These are phyloP conservation scores for Clitopilus hobsonii DNA, from an alignment of 768 basidiomycete species.

Conservation along the genomic window DNA sequence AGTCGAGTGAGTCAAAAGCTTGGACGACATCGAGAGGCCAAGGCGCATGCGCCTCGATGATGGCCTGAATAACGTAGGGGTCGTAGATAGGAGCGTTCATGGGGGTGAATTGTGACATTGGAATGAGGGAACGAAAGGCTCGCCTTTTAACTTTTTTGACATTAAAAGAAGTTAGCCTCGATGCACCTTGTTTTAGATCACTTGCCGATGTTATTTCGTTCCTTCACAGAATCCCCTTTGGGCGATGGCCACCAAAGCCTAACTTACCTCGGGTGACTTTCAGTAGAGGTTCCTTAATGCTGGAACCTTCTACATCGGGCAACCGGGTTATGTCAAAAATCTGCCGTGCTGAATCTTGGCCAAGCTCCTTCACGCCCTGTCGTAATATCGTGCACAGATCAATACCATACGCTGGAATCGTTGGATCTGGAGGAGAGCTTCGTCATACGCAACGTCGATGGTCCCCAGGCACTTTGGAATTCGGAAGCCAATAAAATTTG, in stretches of 20 bases:
- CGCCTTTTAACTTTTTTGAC: constrained; percentile 1
- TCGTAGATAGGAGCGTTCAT: background rate
- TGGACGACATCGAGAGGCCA: background rate
- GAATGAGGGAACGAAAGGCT: background rate
- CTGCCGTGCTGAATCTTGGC: background rate
- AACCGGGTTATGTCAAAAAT: background rate
- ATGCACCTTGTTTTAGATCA: constrained; percentile 4
- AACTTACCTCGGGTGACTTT: background rate
- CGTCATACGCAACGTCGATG: background rate
- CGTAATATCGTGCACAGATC: background rate
- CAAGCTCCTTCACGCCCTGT: background rate
- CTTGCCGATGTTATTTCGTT: background rate
- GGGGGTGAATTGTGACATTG: background rate
- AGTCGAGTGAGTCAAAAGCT: constrained; percentile 3
- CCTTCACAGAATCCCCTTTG: background rate
- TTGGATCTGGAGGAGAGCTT: background rate
- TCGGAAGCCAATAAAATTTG: background rate
- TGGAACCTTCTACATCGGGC: background rate
- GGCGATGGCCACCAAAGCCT: background rate
- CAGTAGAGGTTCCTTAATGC: background rate
- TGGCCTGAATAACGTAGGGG: background rate
- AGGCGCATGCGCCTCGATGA: background rate
- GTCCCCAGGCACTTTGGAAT: background rate
- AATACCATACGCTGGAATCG: background rate
- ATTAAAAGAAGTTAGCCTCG: constrained; percentile 10